Evolutionary conservation across 1,284 basidiomycete species (phyloP).

Genomic region (Bjerkandera adusta): DNA sequence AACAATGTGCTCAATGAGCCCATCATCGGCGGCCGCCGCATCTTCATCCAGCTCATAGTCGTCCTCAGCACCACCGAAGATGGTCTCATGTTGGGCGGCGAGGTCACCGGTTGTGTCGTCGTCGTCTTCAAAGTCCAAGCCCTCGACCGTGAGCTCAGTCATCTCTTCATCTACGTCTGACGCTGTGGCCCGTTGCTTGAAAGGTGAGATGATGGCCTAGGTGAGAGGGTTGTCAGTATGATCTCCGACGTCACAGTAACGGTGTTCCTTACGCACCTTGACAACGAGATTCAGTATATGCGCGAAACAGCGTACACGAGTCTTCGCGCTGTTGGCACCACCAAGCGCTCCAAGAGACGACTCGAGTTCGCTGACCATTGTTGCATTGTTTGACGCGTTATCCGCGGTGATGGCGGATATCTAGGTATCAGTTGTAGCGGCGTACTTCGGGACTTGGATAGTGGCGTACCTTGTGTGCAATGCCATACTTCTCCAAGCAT

Average conservation of each 20-base stretch:
- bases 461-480: slow-evolving; percentile 17
- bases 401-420: slow-evolving; percentile 27
- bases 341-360: slow-evolving; percentile 7
- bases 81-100: not conserved
- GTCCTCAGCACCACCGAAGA: not conserved
- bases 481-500: slow-evolving; percentile 17
- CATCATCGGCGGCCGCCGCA: not conserved
- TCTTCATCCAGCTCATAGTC: slow-evolving; percentile 4
- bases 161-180: not conserved
- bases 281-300: slow-evolving; percentile 18
- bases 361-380: slow-evolving; percentile 21
- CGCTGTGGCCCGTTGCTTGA: no score
- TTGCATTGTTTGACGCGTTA: slow-evolving; percentile 30
- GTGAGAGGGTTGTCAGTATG: not conserved
- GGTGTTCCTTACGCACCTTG: slow-evolving; percentile 10
- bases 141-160: not conserved
- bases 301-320: slow-evolving; percentile 25
- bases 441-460: not conserved
- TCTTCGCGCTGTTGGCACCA: slow-evolving; percentile 12
- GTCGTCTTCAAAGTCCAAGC: slow-evolving; percentile 1
- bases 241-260: not conserved
- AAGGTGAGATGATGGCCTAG: slow-evolving; percentile 3
- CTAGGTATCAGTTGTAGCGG: slow-evolving; percentile 9
- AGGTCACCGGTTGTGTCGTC: not conserved
- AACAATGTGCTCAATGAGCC: slow-evolving; percentile 1